Evolutionary conservation across 495 filamentous ascomycete species (phyloP), one percentile per base, ranked within the genome.

Genomic region (Penicillium turbatum): DNA sequence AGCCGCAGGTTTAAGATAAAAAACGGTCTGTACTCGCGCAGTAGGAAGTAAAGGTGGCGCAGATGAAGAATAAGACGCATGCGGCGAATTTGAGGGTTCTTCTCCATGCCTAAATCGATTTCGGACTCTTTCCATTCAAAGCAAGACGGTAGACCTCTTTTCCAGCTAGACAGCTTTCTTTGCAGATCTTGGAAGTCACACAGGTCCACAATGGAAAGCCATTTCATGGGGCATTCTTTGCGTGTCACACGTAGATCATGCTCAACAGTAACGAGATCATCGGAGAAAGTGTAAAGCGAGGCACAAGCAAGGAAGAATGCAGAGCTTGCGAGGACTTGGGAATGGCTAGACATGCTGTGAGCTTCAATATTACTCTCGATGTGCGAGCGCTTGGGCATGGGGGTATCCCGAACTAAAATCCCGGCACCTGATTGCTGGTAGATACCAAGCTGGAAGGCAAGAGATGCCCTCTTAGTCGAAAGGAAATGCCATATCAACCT

Each of bases 401-500:
- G 55, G 12, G 13, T 12, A 6, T 53, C 46, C 46, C 42, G 53
- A 24, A 24, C 4, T 4, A 24, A 24, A 24, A 4, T 24, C 21
- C 21, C 21, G 21, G 21, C 21, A 24, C 21, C 21, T 2, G 9
- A 54, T 30, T 12, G 58, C 54, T 21, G 35, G 45, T 2, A 11
- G 11, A 59, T 6, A 0, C 61, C 58, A 13, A 64, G 10, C 31
- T 61, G 58, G 48, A 39, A 8, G 42, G 55, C 3, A 61, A 48
- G 17, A 52, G 50, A 26, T 0, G 49, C 32, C 35, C 59, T 59
- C 48, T 54, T 46, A 10, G 54, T 51, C 30, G 53, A 38, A 7
- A 55, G 44, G 27, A 21, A 54, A n/a, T 59, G 58, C 61, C 61
- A 64, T 17, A 61, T 12, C 15, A 51, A 13, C 13, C 58, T 52